These are phyloP conservation scores for Trichosporon sp. DNA, from an alignment of 1,284 basidiomycete species.

Conservation along the genomic window DNA sequence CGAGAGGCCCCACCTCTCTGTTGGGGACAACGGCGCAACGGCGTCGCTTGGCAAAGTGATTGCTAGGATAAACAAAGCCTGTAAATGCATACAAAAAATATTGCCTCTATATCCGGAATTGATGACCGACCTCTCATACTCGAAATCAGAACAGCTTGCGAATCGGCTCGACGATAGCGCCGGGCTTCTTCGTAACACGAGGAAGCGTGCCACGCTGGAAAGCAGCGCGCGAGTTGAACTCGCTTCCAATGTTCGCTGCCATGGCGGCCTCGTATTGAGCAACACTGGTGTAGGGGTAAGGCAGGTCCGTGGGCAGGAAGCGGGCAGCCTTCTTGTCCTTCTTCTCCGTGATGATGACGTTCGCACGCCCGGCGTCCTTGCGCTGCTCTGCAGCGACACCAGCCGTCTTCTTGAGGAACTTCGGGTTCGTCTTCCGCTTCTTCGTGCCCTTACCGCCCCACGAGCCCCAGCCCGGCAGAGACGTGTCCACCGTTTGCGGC, in stretches of 20 bases:
- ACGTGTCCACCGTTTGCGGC: slow-evolving; percentile 75
- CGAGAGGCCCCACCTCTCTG: too few relatives aligned
- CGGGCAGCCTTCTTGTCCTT: slow-evolving; percentile 87
- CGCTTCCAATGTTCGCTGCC: slow-evolving; percentile 71
- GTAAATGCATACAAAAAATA: slow-evolving; percentile 3
- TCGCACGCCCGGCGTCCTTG: slow-evolving; percentile 73
- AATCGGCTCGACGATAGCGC: slow-evolving; percentile 67
- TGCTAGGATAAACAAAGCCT: too few relatives aligned
- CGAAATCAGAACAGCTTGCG: slow-evolving; percentile 54
- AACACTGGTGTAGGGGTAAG: slow-evolving; percentile 85
- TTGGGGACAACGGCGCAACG: too few relatives aligned
- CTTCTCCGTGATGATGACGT: slow-evolving; percentile 92
- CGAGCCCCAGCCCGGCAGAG: slow-evolving; percentile 91
- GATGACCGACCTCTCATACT: not conserved
- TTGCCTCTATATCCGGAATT: not conserved
- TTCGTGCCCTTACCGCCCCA: slow-evolving; percentile 78
- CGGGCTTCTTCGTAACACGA: slow-evolving; percentile 79
- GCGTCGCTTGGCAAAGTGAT: not conserved
- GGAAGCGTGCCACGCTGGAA: slow-evolving; percentile 81
- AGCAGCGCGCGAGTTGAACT: slow-evolving; percentile 89
- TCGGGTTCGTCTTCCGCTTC: slow-evolving; percentile 47
- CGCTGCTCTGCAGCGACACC: slow-evolving; percentile 73
- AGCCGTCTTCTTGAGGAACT: slow-evolving; percentile 68
- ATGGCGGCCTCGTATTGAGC: slow-evolving; percentile 83
- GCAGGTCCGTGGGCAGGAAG: slow-evolving; percentile 79